Percentiles rank a stretch among this genome's conserved stretches.
These are phyloP conservation scores for Microbotryomycetes sp. DNA, from an alignment of 1,284 basidiomycete genomes.

Conservation along the genomic window DNA sequence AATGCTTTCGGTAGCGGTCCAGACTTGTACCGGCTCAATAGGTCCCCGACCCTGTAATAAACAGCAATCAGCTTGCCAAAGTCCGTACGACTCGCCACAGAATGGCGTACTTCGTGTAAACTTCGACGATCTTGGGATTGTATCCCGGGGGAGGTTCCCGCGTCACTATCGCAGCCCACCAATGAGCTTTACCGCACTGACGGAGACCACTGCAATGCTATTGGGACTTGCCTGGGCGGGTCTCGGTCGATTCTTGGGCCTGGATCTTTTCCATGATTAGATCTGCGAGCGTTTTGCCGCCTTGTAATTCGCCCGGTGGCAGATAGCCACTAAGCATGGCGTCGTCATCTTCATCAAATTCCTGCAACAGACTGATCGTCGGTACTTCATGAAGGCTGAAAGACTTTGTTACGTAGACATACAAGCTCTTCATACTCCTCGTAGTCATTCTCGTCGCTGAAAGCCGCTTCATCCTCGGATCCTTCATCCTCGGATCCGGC, in stretches of 20 bases:
- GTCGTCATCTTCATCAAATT: slow-evolving; percentile 82
- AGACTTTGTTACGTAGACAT: slow-evolving; percentile 22
- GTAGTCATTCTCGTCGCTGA: slow-evolving; percentile 45
- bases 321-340: slow-evolving; percentile 72
- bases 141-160: slow-evolving; percentile 85
- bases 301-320: slow-evolving; percentile 48
- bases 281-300: slow-evolving; percentile 82
- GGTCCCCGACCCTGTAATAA: slow-evolving; percentile 65
- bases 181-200: background rate
- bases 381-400: too few relatives aligned
- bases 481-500: slow-evolving; percentile 15
- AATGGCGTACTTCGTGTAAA: slow-evolving; percentile 75
- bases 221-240: background rate
- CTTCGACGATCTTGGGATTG: slow-evolving; percentile 91
- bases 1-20: slow-evolving; percentile 94
- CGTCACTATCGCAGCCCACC: slow-evolving; percentile 42
- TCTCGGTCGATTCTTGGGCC: slow-evolving; percentile 51
- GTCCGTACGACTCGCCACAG: background rate
- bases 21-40: slow-evolving; percentile 86
- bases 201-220: background rate
- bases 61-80: background rate
- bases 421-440: slow-evolving; percentile 51
- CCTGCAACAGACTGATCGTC: slow-evolving; percentile 47
- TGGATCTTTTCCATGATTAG: slow-evolving; percentile 89
- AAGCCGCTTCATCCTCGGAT: slow-evolving; percentile 32